Evolutionary conservation across 805 yeast species (phyloP), one percentile per base, ranked within the genome.

Genomic region (Saturnispora kantuleensis): DNA sequence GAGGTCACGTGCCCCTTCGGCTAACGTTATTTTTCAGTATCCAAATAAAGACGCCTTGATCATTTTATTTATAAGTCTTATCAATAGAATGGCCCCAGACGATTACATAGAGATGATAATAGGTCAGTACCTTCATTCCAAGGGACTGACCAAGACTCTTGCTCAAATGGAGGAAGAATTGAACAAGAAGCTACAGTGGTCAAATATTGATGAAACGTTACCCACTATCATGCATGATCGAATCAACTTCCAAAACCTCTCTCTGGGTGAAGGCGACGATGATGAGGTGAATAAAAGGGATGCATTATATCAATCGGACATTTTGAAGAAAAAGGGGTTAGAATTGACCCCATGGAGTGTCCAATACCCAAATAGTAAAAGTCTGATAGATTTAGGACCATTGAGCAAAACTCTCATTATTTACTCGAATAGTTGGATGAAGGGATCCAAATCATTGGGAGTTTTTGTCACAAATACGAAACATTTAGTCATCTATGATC

Each of bases 121-220:
- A 10, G 87, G 84, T 0, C 76, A 77, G 29, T 82, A 74, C 50
- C 66, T 83, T n/a, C 57, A 67, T 28, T 62, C 68, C n/a, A 67
- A 76, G 28, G 74, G 76, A 1, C 70, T 68, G 39, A 48, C 45
- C 1, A 63, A 62, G 0, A 74, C 89, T 0, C 58, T 80, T 11
- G 55, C 59, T n/a, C 53, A 64, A 2, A 74, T 81, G 39, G 73
- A 77, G 50, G 48, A 52, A 12, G 80, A 76, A 45, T 54, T 66
- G 38, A 73, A 75, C 10, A 58, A 48, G 36, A 57, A 54, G 33
- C 56, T 55, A 41, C 42, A 45, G n/a, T 35, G 16, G n/a, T 38
- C 48, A 4, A 41, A 26, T 3, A 39, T 62, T 2, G 67, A 61
- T 21, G 73, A 67, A 48, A 51, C 68, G 0, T 51, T 70, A 17